A percentile compares a stretch with the other conserved stretches of the same genome.
phyloP scores from a whole-genome alignment of 139 green algal genomes.

The Dunaliella primolecta region DNA sequence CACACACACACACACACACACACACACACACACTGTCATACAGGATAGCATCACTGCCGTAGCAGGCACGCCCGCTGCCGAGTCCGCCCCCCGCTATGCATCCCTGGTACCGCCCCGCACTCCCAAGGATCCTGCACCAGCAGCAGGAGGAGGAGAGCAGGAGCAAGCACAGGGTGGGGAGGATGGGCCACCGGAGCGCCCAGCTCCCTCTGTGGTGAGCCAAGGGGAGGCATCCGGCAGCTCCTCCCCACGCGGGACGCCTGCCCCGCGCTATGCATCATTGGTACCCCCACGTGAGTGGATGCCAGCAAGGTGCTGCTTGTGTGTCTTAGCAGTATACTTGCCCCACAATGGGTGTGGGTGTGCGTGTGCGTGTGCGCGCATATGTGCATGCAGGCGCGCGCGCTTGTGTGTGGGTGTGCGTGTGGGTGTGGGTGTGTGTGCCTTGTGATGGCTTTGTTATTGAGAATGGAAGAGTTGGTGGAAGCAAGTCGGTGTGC shows the following conservation, averaged over 20 bases:
- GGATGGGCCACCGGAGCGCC: background rate
- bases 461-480: background rate
- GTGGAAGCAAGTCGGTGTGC: background rate
- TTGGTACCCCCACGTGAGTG: background rate
- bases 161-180: background rate
- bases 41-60: background rate
- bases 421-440: background rate
- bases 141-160: background rate
- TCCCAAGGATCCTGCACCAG: background rate
- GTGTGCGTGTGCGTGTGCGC: background rate
- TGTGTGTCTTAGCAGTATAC: too few relatives aligned
- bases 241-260: too few relatives aligned
- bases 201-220: too few relatives aligned
- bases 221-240: too few relatives aligned
- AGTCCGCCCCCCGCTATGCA: background rate
- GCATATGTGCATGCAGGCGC: background rate
- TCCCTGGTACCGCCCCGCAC: background rate
- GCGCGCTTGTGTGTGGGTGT: background rate
- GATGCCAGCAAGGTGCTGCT: too few relatives aligned
- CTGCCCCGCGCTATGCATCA: background rate
- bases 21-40: background rate
- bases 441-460: background rate
- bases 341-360: too few relatives aligned
- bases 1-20: background rate
- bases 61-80: background rate